phyloP scores from a whole-genome alignment of 2,329 filamentous ascomycete genomes.

The Pseudocercospora pini-densiflorae region DNA sequence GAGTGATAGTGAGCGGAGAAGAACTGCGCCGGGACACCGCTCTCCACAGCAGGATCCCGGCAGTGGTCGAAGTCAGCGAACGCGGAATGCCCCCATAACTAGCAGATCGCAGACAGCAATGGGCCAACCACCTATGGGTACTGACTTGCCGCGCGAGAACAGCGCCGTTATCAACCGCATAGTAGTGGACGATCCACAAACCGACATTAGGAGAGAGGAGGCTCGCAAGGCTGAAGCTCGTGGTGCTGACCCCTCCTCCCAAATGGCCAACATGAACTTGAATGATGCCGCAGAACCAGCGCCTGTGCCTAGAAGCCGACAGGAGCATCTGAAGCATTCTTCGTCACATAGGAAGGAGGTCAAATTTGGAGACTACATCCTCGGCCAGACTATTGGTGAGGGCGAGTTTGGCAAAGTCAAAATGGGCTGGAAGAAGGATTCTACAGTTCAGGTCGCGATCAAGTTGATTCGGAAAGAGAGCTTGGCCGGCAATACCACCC shows the following conservation, averaged over 20 bases:
- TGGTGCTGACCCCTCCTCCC: slow-evolving; percentile 47
- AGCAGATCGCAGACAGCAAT: slow-evolving; percentile 55
- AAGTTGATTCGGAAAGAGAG: slow-evolving; percentile 95
- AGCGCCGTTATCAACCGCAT: slow-evolving; percentile 80
- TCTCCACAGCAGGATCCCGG: slow-evolving; percentile 50
- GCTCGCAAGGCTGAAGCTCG: slow-evolving; percentile 68
- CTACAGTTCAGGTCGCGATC: slow-evolving; percentile 90
- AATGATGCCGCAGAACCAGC: slow-evolving; percentile 42
- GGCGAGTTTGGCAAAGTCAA: slow-evolving; percentile 99
- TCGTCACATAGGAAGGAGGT: slow-evolving; percentile 69
- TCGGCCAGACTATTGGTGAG: slow-evolving; percentile 95
- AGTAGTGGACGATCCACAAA: slow-evolving; percentile 74
- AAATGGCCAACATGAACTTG: slow-evolving; percentile 54
- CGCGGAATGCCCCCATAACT: slow-evolving; percentile 43
- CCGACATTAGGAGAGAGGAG: slow-evolving; percentile 72
- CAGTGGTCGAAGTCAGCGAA: slow-evolving; percentile 45
- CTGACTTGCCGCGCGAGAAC: slow-evolving; percentile 70
- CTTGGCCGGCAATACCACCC: slow-evolving; percentile 83
- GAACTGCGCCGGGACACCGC: slow-evolving; percentile 48
- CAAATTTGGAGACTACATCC: slow-evolving; percentile 92
- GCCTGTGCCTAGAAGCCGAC: slow-evolving; percentile 51
- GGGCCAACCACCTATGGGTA: slow-evolving; percentile 57
- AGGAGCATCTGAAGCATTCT: slow-evolving; percentile 60
- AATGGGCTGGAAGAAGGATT: slow-evolving; percentile 96
- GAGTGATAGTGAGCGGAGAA: slow-evolving; percentile 45